Base-by-base conservation (phyloP, 2,329 filamentous ascomycete genomes). In the Juglanconis oblonga region DNA sequence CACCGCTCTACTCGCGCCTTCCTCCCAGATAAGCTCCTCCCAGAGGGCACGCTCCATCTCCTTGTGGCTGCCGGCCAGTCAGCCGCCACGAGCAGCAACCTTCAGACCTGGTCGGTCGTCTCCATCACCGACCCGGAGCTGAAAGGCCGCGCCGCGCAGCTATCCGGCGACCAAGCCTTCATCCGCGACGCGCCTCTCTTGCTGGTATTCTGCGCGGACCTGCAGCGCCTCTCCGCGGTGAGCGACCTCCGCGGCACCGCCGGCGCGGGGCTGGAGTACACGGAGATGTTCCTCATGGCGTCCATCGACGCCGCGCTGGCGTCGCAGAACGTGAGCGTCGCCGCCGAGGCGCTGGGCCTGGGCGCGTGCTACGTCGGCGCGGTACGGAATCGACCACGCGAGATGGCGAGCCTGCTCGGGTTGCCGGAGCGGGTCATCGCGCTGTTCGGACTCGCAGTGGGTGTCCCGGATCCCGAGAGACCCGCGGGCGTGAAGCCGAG, bases 71-170 rank as follows among this genome's bases (percentile, higher is more conserved):
- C 69, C n/a, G 71, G 67, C 3, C 71, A 73, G 57, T 72, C 70
- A 58, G 71, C 72, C 8, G 65, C 71, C 5, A 72, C 71, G 2
- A 73, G 71, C 13, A 73, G 69, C 7, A 73, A 73, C 61, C 62
- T 73, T 33, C 72, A 74, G 56, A 70, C 70, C 0, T 74, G 71
- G 70, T 71, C 70, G 56, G 69, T 69, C 13, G 62, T 74, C 29
- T 68, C 70, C 11, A 55, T 73, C 11, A 38, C 65, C 35, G 67
- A 72, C 42, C 52, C 65, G 4, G 61, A 57, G n/a, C 66, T 65
- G 38, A 72, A 73, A 49, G 58, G 64, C 17, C 36, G 65, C 50
- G 66, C 67, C 10, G 70, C 72, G 1, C 35, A 53, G 1, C 63
- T 74, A 3, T 67, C 67, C 45, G 68, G 64, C 38, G 64, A 71